Base-by-base conservation (phyloP, 2,329 filamentous ascomycete species). In the Ilyonectria robusta region DNA sequence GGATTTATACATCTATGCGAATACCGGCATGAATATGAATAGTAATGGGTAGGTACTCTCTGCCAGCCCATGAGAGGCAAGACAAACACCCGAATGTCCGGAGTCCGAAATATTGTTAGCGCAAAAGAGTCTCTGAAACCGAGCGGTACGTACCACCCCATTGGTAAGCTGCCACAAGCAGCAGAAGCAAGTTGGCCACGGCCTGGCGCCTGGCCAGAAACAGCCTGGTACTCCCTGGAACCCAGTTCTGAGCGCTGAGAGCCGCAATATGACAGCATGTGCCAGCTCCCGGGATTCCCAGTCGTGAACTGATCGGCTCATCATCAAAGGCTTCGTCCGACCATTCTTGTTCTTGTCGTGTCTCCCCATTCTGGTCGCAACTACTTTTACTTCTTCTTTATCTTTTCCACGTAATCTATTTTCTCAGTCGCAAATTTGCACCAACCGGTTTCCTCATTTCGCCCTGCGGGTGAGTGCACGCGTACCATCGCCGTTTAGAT, bases 231-330 rank as follows among this genome's bases (percentile, higher is more conserved):
- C 40, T 42, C 40, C 40, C 40, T n/a, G 40, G 40, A 42, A 13
- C 17, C 40, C 13, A 40, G 31, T 33, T 13, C 37, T 40, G 37
- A 56, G 54, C 17, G 15, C 33, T 40, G 31, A 56, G 62, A 65
- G 62, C 62, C 62, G 57, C 62, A 61, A 61, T 19, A 60, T 53
- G 55, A 64, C 62, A 59, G 48, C 48, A 59, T 54, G 62, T 55
- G 51, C 29, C 17, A 56, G 46, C 50, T 35, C 31, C 23, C 57
- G 42, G 31, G 21, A 35, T 40, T 56, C 33, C 42, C 40, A 57
- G 23, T n/a, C 42, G 37, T 42, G 21, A 29, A 26, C n/a, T 48
- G 26, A 37, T 31, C 47, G 8, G 19, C 50, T 26, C 50, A 55
- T 48, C 40, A 35, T 35, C 15, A 35, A 21, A 40, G 33, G 23